Evolutionary conservation across 768 basidiomycete species (phyloP).

Genomic region (Boletellus ananas): DNA sequence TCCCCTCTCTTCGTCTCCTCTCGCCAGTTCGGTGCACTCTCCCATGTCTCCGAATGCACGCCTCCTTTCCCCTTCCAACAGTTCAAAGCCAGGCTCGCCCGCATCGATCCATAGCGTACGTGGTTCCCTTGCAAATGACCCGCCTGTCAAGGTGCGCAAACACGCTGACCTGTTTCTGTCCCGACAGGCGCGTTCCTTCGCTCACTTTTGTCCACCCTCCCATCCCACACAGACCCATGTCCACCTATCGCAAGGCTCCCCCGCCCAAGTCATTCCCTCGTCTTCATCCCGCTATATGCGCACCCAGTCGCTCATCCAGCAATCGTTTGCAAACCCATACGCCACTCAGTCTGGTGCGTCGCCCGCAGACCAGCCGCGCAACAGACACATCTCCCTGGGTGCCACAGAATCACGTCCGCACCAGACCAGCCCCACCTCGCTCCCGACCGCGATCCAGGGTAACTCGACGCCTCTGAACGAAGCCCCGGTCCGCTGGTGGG

Average conservation of each 20-base stretch:
- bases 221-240: slow-evolving; percentile 7
- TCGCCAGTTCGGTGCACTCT: slow-evolving; percentile 2
- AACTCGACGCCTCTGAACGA: slow-evolving; percentile 16
- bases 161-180: not conserved
- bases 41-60: not conserved
- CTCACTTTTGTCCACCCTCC: slow-evolving; percentile 8
- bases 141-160: not conserved
- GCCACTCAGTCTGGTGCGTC: not conserved
- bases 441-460: not conserved
- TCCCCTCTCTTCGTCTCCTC: slow-evolving; percentile 10
- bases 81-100: slow-evolving; percentile 10
- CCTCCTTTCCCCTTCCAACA: slow-evolving; percentile 6
- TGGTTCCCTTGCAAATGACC: not conserved
- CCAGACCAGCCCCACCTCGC: not conserved
- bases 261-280: slow-evolving; percentile 2
- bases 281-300: slow-evolving; percentile 8
- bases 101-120: slow-evolving; percentile 11
- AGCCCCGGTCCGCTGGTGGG: slow-evolving; percentile 20
- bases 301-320: slow-evolving; percentile 18
- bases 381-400: slow-evolving; percentile 9
- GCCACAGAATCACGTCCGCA: slow-evolving; percentile 2
- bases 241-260: slow-evolving; percentile 1
- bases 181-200: slow-evolving; percentile 1
- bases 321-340: slow-evolving; percentile 5
- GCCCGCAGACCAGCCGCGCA: not conserved